Evolutionary conservation across 83 land plant species (phyloP), one percentile per base, ranked within the genome.

Genomic region (Thuja plicata): DNA sequence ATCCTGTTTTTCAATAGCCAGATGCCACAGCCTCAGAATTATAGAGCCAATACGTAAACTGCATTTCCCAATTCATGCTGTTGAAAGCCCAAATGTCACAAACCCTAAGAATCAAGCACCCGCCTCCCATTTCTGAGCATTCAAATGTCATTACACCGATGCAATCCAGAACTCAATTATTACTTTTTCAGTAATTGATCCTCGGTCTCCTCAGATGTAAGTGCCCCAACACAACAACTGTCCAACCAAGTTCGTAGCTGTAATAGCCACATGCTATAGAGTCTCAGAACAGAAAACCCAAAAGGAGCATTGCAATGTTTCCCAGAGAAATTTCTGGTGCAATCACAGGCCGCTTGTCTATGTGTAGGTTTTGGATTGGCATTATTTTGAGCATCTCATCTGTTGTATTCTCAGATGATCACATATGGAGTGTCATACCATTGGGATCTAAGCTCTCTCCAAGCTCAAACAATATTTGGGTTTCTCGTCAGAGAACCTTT

Each of bases 381-480:
- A 48, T 90, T 62, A 16, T 90, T 34, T 19, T 83, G 89, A 76
- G 87, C 66, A 34, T 81, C 71, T 83, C 48, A 5, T 45, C 37
- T 84, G 9, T 40, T 90, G 91, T 88, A 79, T 43, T 30, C 48
- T 87, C 87, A 70, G 89, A 82, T 38, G 89, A 87, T 37, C 41
- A 87, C 34, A 66, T 87, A 71, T 84, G 84, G 92, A 88, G 55
- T 41, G 84, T 88, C 16, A 88, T 89, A 40, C 87, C 92, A 32
- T 76, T 91, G 40, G 90, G 92, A 12, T 91, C 87, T 48, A 66
- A 89, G 88, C 73, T 91, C 84, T 82, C 87, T 87, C 86, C 87
- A 50, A 57, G 37, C 66, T 85, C 86, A 70, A 84, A 37, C 46
- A 46, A 43, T 27, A 57, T 38, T 55, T 87, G 87, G 92, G 92